Evolutionary conservation across 805 yeast species (phyloP).

Genomic region (Zygotorulaspora danielsina): DNA sequence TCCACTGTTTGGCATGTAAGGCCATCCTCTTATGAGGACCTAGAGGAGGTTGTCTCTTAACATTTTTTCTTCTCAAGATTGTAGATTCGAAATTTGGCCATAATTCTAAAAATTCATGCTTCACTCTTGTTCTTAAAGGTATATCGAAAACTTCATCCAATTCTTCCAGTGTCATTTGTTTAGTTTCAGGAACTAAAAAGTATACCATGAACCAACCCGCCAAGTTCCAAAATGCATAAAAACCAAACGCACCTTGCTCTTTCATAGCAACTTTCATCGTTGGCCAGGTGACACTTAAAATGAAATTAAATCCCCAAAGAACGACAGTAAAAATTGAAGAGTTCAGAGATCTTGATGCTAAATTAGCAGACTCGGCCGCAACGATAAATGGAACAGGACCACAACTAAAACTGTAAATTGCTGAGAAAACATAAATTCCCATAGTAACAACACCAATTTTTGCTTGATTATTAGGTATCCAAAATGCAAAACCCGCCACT

Average conservation of each 20-base stretch:
- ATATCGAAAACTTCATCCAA: conserved; percentile 66
- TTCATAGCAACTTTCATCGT: conserved; percentile 59
- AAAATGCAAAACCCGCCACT: conserved; percentile 67
- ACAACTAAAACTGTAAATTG: conserved; percentile 76
- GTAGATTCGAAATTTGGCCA: conserved; percentile 44
- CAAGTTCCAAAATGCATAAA: conserved; percentile 82
- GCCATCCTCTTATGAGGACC: conserved; percentile 56
- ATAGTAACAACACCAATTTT: conserved; percentile 63
- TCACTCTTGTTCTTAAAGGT: conserved; percentile 53
- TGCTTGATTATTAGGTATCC: conserved; percentile 51
- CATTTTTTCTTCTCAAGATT: conserved; percentile 45
- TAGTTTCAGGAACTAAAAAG: conserved; percentile 67
- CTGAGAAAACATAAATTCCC: conserved; percentile 70
- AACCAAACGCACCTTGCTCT: conserved; percentile 83
- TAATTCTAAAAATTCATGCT: conserved; percentile 40
- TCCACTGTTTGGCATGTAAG: conserved; percentile 58
- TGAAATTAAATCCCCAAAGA: conserved; percentile 69
- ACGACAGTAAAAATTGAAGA: conserved; percentile 76
- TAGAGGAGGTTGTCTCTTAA: conserved; percentile 51
- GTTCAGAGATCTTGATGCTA: conserved; percentile 74
- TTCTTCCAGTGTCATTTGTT: conserved; percentile 63
- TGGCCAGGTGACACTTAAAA: conserved; percentile 77
- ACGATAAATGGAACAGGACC: conserved; percentile 91
- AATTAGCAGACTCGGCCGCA: conserved; percentile 79
- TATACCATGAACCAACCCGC: conserved; percentile 66